Conservation (phyloP, 2,329 filamentous ascomycete genomes). For the Fonsecaea multimorphosa region DNA sequence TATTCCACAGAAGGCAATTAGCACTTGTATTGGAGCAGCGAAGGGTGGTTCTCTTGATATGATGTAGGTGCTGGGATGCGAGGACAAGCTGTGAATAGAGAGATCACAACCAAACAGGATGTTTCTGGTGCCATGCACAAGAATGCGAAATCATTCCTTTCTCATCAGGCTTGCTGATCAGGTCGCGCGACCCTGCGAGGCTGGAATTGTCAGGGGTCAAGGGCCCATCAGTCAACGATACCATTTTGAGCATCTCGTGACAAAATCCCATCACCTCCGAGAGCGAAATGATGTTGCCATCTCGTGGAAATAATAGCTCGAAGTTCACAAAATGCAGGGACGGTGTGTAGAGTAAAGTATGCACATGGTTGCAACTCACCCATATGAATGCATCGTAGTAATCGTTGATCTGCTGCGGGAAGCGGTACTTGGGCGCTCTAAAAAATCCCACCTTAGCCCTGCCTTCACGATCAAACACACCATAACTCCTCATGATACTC, state of each 20-base stretch:
- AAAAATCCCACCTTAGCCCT: not conserved
- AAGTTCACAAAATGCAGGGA: not conserved
- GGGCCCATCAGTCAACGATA: not conserved
- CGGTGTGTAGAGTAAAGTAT: not conserved
- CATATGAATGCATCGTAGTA: conserved; percentile 33
- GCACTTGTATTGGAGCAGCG: too few species aligned
- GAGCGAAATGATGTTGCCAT: not conserved
- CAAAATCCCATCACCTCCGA: not conserved
- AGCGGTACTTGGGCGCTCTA: conserved; percentile 39
- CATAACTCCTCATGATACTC: not conserved
- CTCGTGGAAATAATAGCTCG: not conserved
- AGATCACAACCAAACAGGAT: too few species aligned
- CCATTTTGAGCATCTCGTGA: not conserved
- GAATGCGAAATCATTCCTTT: too few species aligned
- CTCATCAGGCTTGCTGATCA: not conserved
- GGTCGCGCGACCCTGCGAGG: not conserved
- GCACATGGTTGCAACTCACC: not conserved
- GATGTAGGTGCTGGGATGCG: too few species aligned
- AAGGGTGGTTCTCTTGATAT: too few species aligned
- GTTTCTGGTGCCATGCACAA: too few species aligned
- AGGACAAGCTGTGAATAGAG: too few species aligned
- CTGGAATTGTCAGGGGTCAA: not conserved
- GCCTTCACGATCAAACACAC: not conserved
- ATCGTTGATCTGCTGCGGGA: conserved; percentile 38
- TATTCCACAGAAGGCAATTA: not conserved